Evolutionary conservation across 1,284 basidiomycete species (phyloP).

Genomic region (Gomphus sp.): DNA sequence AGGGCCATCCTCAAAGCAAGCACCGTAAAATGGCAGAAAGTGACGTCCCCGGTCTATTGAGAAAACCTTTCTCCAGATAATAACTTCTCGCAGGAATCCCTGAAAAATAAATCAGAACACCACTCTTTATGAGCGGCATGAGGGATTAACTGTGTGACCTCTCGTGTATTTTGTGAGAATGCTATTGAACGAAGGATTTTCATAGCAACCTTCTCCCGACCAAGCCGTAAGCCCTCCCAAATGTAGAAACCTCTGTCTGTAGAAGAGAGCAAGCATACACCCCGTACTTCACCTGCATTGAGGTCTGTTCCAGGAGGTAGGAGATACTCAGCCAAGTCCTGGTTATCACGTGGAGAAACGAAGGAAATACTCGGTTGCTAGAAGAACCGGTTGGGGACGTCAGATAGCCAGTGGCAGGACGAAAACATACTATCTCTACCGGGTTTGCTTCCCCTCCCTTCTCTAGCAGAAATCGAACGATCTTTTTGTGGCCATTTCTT

Average conservation of each 20-base stretch:
- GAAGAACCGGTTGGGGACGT: no score
- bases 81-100: constrained; percentile 43
- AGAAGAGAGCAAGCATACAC: constrained; percentile 38
- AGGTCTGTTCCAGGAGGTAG: constrained; percentile 43
- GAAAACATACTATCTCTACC: no score
- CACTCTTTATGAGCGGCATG: not conserved
- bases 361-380: no score
- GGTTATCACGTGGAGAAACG: no score
- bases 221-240: constrained; percentile 44
- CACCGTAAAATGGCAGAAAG: constrained; percentile 48
- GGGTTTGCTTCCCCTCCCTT: no score
- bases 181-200: constrained; percentile 37
- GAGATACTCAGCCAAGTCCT: no score
- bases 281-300: constrained; percentile 39
- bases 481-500: no score
- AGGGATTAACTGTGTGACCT: not conserved
- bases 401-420: no score
- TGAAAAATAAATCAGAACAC: constrained; percentile 16
- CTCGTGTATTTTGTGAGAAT: not conserved
- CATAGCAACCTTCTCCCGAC: constrained; percentile 43
- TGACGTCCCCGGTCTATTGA: constrained; percentile 37
- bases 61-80: constrained; percentile 48
- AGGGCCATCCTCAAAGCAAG: constrained; percentile 42
- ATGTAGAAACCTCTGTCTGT: constrained; percentile 43
- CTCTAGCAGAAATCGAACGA: no score